phyloP scores from a whole-genome alignment of 2,329 filamentous ascomycete genomes.

The Cordyceps cicadae region DNA sequence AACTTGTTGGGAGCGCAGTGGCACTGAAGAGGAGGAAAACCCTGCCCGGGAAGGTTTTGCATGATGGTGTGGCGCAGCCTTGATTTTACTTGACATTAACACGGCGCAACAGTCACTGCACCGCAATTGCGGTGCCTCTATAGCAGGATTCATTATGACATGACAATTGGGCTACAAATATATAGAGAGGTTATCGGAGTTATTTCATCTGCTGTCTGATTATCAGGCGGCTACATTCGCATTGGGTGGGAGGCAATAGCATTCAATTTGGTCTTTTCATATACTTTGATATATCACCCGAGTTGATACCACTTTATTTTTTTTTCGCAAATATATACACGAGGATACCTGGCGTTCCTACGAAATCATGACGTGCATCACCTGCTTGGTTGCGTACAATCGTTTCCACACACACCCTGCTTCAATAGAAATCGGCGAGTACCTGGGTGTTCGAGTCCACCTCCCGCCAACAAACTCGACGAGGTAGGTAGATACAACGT shows the following conservation, averaged over 20 bases:
- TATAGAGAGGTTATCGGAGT: slow-evolving; percentile 4
- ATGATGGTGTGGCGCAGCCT: background rate
- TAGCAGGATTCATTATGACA: background rate
- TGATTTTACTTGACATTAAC: background rate
- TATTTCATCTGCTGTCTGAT: background rate
- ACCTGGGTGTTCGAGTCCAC: background rate
- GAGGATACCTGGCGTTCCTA: background rate
- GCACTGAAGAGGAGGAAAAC: background rate
- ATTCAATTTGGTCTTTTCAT: background rate
- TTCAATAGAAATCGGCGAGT: background rate
- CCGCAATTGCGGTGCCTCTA: background rate
- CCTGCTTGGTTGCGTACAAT: background rate
- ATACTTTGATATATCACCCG: background rate
- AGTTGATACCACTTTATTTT: background rate
- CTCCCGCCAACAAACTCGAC: background rate
- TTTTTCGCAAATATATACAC: background rate
- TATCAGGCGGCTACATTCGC: background rate
- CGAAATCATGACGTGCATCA: background rate
- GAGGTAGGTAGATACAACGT: slow-evolving; percentile 3
- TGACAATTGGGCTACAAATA: slow-evolving; percentile 3
- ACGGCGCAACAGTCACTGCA: slow-evolving; percentile 6
- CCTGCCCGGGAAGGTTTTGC: background rate
- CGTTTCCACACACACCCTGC: background rate
- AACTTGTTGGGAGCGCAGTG: background rate
- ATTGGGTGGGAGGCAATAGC: background rate